A percentile compares a stretch with the other conserved stretches of the same genome.
Evolutionary conservation across 108 stramenopile species (phyloP).

Genomic region (Stephanodiscus minutulus): DNA sequence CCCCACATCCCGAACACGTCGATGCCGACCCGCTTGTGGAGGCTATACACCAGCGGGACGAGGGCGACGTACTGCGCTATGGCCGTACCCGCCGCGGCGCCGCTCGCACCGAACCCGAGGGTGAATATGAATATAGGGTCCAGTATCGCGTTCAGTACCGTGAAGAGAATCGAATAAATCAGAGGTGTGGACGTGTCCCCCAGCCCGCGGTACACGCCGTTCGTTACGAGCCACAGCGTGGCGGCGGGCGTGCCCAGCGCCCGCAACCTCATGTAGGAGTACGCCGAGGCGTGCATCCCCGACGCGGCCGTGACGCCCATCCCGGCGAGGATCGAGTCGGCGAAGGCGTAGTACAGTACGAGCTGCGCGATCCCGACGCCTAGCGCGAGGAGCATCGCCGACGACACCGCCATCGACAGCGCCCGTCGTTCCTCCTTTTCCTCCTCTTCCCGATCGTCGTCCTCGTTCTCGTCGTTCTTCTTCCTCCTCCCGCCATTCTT

Average conservation of each 20-base stretch:
- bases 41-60: conserved; percentile 71
- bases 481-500: conserved; percentile 28
- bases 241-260: conserved; percentile 89
- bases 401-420: conserved; percentile 75
- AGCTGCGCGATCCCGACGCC: conserved; percentile 82
- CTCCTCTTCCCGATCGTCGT: background rate
- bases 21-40: conserved; percentile 72
- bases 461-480: background rate
- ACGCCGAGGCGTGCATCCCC: conserved; percentile 83
- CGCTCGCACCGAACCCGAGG: conserved; percentile 77
- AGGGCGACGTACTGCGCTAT: conserved; percentile 84
- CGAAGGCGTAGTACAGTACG: conserved; percentile 67
- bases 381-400: conserved; percentile 84
- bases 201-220: conserved; percentile 93
- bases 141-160: conserved; percentile 77
- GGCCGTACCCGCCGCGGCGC: conserved; percentile 91
- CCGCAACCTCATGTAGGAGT: conserved; percentile 78
- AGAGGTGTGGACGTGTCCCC: conserved; percentile 92
- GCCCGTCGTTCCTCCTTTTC: conserved; percentile 2
- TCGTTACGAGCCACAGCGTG: conserved; percentile 89
- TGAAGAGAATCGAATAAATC: conserved; percentile 78
- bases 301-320: conserved; percentile 74
- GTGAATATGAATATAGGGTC: conserved; percentile 93
- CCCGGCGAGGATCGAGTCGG: conserved; percentile 58
- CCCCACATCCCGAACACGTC: conserved; percentile 66